A percentile compares a stretch with the other conserved stretches of the same genome.
phyloP scores from a whole-genome alignment of 2,329 filamentous ascomycete genomes.

The Alternaria gaisen region DNA sequence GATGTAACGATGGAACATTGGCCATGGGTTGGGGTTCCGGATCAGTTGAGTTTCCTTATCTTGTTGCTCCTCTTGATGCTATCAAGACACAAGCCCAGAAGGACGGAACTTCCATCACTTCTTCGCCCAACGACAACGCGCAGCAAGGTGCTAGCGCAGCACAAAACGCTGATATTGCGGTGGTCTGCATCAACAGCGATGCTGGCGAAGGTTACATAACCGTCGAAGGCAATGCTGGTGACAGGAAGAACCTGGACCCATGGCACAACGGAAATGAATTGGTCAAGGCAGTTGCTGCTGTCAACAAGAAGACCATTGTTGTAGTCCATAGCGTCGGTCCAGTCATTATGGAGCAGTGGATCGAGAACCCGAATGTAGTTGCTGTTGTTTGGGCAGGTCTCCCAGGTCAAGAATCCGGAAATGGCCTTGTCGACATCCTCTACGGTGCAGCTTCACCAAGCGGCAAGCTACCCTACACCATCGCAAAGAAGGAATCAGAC shows the following conservation, averaged over 20 bases:
- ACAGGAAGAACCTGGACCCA: slow-evolving; percentile 59
- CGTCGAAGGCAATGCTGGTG: slow-evolving; percentile 57
- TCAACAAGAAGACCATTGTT: slow-evolving; percentile 51
- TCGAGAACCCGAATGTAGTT: slow-evolving; percentile 49
- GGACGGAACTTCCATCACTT: slow-evolving; percentile 51
- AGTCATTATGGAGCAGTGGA: slow-evolving; percentile 47
- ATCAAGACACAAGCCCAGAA: slow-evolving; percentile 51
- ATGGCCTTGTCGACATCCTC: slow-evolving; percentile 57
- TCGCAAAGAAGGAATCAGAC: slow-evolving; percentile 45
- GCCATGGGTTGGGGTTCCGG: slow-evolving; percentile 75
- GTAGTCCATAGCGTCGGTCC: slow-evolving; percentile 52
- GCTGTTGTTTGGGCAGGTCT: slow-evolving; percentile 53
- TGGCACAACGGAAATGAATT: slow-evolving; percentile 57
- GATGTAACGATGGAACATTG: slow-evolving; percentile 67
- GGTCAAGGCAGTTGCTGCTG: slow-evolving; percentile 49
- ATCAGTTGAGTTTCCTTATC: slow-evolving; percentile 57
- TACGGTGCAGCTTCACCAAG: slow-evolving; percentile 56
- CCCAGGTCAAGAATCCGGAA: slow-evolving; percentile 54
- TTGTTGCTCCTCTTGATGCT: slow-evolving; percentile 56
- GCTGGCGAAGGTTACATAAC: slow-evolving; percentile 61
- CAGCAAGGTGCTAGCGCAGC: slow-evolving; percentile 51
- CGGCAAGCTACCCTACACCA: slow-evolving; percentile 66
- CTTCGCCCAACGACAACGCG: slow-evolving; percentile 52
- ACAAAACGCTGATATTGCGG: slow-evolving; percentile 46
- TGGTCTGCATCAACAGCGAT: slow-evolving; percentile 61